Evolutionary conservation across 2,329 filamentous ascomycete species (phyloP).

Genomic region (Fusarium stilboides): DNA sequence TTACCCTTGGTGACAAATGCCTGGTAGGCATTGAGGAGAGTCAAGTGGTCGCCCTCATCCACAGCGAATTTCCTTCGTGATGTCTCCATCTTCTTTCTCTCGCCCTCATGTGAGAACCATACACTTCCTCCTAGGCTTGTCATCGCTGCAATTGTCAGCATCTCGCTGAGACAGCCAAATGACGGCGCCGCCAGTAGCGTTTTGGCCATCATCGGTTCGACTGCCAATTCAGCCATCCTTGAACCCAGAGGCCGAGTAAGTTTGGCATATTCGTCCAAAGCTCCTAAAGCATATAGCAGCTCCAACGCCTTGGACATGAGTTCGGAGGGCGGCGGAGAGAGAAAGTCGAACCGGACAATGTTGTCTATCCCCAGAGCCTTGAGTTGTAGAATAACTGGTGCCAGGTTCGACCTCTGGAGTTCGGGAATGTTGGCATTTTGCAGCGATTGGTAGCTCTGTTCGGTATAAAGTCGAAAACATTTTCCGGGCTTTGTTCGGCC

Average conservation of each 20-base stretch:
- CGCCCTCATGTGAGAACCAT: slow-evolving; percentile 85
- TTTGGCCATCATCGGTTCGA: slow-evolving; percentile 97
- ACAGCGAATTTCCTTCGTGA: slow-evolving; percentile 87
- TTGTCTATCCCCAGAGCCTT: slow-evolving; percentile 98
- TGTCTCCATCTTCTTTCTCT: slow-evolving; percentile 81
- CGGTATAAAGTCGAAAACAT: slow-evolving; percentile 93
- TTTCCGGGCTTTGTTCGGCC: slow-evolving; percentile 92
- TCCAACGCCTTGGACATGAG: slow-evolving; percentile 90
- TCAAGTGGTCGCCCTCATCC: slow-evolving; percentile 94
- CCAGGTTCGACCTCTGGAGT: slow-evolving; percentile 92
- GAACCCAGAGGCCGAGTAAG: slow-evolving; percentile 89
- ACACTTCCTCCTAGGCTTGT: slow-evolving; percentile 85
- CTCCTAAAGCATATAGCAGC: slow-evolving; percentile 87
- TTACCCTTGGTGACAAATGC: slow-evolving; percentile 87
- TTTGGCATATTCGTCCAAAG: slow-evolving; percentile 90
- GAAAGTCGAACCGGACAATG: slow-evolving; percentile 89
- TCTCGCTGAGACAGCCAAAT: slow-evolving; percentile 86
- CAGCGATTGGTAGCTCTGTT: slow-evolving; percentile 76
- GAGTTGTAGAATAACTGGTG: slow-evolving; percentile 88
- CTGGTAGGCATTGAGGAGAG: slow-evolving; percentile 93
- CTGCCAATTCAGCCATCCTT: slow-evolving; percentile 92
- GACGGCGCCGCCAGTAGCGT: slow-evolving; percentile 81
- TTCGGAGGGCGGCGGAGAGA: slow-evolving; percentile 87
- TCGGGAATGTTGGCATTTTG: slow-evolving; percentile 85
- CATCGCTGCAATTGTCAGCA: slow-evolving; percentile 95